Percentiles rank a stretch among this genome's conserved stretches.
Evolutionary conservation across 2,329 filamentous ascomycete species (phyloP).

Genomic region (Microsporum ferrugineum): DNA sequence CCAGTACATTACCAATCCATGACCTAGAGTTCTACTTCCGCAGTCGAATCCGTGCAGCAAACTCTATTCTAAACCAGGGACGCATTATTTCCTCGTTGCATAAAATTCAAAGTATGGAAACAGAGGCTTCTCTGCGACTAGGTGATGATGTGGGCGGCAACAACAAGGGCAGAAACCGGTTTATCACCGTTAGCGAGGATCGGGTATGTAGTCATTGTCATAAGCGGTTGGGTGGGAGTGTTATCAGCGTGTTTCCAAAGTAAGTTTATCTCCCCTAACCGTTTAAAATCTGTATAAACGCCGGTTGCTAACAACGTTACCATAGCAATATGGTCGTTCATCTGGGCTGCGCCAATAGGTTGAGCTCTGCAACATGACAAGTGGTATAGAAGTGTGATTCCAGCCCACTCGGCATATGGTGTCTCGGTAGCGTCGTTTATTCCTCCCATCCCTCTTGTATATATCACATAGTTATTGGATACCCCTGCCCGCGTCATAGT

Average conservation of each 20-base stretch:
- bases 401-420: neutral
- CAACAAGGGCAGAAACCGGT: slow-evolving; percentile 48
- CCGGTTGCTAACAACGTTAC: slow-evolving; percentile 6
- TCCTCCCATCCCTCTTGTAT: slow-evolving; percentile 11
- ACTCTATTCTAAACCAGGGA: slow-evolving; percentile 67
- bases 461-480: slow-evolving; percentile 3
- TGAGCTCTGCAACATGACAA: slow-evolving; percentile 19
- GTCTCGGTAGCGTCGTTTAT: neutral
- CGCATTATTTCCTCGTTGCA: slow-evolving; percentile 66
- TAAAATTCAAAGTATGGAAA: slow-evolving; percentile 65
- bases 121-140: slow-evolving; percentile 61
- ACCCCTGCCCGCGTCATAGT: neutral
- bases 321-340: slow-evolving; percentile 54
- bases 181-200: slow-evolving; percentile 78
- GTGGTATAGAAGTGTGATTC: slow-evolving; percentile 10
- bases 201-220: slow-evolving; percentile 84
- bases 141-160: slow-evolving; percentile 52
- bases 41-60: slow-evolving; percentile 77
- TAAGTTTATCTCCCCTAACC: slow-evolving; percentile 35
- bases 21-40: slow-evolving; percentile 85
- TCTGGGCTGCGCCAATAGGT: slow-evolving; percentile 58
- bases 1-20: slow-evolving; percentile 62
- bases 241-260: slow-evolving; percentile 80
- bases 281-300: neutral
- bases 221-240: slow-evolving; percentile 81